These are phyloP conservation scores for Helichrysum umbraculigerum DNA, from an alignment of 129 eudicot species.

Conservation along the genomic window DNA sequence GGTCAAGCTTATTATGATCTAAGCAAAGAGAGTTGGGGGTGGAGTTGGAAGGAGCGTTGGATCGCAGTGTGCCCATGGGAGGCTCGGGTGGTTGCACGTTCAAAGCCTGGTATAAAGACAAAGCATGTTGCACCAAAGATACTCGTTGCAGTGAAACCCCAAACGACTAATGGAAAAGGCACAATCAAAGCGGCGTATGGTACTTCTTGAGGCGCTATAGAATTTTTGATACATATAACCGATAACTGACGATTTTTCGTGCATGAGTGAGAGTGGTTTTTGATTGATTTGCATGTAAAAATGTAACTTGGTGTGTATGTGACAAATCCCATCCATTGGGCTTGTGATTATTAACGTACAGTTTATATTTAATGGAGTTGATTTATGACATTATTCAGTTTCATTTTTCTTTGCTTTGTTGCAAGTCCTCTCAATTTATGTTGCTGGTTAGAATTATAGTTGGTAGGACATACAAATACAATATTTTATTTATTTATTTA, in stretches of 20 bases:
- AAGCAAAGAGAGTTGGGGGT: slow-evolving; percentile 65
- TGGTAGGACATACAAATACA: not conserved
- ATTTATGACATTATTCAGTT: not conserved
- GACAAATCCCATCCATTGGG: slow-evolving; percentile 18
- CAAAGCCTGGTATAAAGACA: slow-evolving; percentile 29
- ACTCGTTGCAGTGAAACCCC: slow-evolving; percentile 42
- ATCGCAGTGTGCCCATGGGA: slow-evolving; percentile 68
- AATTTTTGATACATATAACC: slow-evolving; percentile 11
- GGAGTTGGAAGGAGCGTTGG: slow-evolving; percentile 78
- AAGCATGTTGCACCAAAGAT: slow-evolving; percentile 38
- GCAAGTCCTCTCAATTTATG: not conserved
- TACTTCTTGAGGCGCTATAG: slow-evolving; percentile 13
- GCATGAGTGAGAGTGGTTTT: slow-evolving; percentile 27
- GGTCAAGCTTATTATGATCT: slow-evolving; percentile 66
- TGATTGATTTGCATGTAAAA: slow-evolving; percentile 26
- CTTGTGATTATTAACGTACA: slow-evolving; percentile 18
- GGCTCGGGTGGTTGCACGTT: slow-evolving; percentile 43
- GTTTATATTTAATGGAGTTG: slow-evolving; percentile 27
- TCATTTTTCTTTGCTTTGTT: not conserved
- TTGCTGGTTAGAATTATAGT: not conserved
- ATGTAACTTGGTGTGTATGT: slow-evolving; percentile 26
- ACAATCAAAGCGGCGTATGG: slow-evolving; percentile 30
- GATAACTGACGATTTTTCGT: slow-evolving; percentile 13
- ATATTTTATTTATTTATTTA: too few species aligned
- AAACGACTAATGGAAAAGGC: slow-evolving; percentile 38